Base-by-base conservation (phyloP, 2,329 filamentous ascomycete species). In the Venturia asperata region DNA sequence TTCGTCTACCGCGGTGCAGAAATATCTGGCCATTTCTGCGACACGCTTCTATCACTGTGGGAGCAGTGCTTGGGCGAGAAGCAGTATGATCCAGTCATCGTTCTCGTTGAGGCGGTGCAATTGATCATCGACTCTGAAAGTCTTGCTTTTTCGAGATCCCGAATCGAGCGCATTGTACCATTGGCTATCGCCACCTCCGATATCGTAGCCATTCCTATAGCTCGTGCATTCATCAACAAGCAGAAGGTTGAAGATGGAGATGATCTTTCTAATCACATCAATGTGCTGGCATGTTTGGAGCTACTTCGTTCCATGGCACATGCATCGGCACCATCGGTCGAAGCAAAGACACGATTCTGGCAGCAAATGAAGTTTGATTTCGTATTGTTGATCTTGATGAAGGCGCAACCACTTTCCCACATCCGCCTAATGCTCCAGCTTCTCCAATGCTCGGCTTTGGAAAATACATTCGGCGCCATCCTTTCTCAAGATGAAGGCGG, bases 31-130 rank as follows among this genome's bases (percentile, higher is more conserved):
- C 83, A 86, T 67, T 86, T 92, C 68, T 85, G 85, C 62, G 79
- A 84, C 61, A 77, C 86, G 39, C 75, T 92, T 24, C 80, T 90
- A 62, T 79, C 82, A 19, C 74, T 93, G 17, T 93, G 90, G 89
- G 80, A 80, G 19, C 81, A 80, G 24, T 92, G 89, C 71, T 76
- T 87, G 7, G 78, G 82, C 13, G 88, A 92, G 69, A 79, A 80
- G 68, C 83, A 80, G 70, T 85, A 86, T 70, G 77, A 79, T 13
- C 87, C 89, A 0, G 79, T 92, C 49, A 83, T 83, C 67, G 79
- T 90, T 45, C 77, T 93, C 3, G 77, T 89, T 27, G 83, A 87
- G 27, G 78, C 90, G 42, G 72, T 91, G 15, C 79, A 82, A 15
- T 87, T 88, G 67, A 83, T 87, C 0, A 76, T 92, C 5, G 82